Percentiles rank a stretch among this genome's conserved stretches.
Evolutionary conservation across 305 asterid species (phyloP).

Genomic region (Fraxinus xanthoxyloides): DNA sequence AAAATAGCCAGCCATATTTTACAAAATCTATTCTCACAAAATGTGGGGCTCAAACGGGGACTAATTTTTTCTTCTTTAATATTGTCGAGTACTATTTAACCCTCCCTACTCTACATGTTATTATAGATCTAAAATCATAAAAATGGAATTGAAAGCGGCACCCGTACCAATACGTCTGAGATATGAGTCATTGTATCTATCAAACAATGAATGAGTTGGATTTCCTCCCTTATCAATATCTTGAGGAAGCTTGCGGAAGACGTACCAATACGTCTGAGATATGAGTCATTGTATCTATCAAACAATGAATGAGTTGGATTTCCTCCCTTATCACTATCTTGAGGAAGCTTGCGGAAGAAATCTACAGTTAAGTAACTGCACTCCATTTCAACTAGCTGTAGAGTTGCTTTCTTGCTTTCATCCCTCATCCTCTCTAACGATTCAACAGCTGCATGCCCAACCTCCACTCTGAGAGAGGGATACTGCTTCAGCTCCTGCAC

Average conservation of each 20-base stretch:
- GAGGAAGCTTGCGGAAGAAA: slow-evolving; percentile 98
- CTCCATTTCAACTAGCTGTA: slow-evolving; percentile 98
- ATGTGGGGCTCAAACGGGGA: neutral
- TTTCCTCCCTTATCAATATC: slow-evolving; percentile 99
- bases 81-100: neutral
- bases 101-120: neutral
- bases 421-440: slow-evolving; percentile 92
- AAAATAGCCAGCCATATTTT: neutral
- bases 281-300: slow-evolving; percentile 88
- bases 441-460: slow-evolving; percentile 74
- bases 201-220: slow-evolving; percentile 93
- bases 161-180: slow-evolving; percentile 84
- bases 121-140: neutral
- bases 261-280: slow-evolving; percentile 90
- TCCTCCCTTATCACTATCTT: slow-evolving; percentile 99
- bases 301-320: slow-evolving; percentile 94
- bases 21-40: neutral
- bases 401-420: slow-evolving; percentile 91
- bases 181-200: slow-evolving; percentile 88
- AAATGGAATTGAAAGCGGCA: neutral
- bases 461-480: slow-evolving; percentile 90
- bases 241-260: too few species aligned
- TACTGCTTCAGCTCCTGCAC: slow-evolving; percentile 91
- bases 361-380: slow-evolving; percentile 90
- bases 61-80: neutral